Conservation (phyloP, 495 filamentous ascomycete genomes). For the Penicillium arizonense region DNA sequence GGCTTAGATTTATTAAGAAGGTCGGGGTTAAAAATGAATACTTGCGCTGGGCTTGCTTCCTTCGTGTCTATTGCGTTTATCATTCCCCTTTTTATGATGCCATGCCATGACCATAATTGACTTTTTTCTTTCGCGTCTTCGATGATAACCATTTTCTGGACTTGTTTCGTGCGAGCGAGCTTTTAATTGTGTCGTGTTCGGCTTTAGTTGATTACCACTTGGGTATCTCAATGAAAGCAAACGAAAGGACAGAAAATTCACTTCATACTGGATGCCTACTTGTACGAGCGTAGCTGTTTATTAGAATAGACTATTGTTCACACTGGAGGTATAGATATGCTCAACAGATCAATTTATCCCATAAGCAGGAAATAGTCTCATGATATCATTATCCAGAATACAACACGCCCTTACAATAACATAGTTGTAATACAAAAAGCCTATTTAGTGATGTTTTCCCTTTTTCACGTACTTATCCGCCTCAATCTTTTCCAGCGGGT, state of each 20-base stretch:
- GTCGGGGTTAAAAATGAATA: slow-evolving; percentile 15
- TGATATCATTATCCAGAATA: slow-evolving; percentile 1
- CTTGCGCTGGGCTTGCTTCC: not conserved
- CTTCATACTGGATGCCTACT: not conserved
- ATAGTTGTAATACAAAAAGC: not conserved
- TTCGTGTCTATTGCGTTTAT: slow-evolving; percentile 2
- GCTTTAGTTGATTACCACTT: too few species aligned
- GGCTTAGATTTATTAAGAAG: slow-evolving; percentile 29
- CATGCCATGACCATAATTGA: slow-evolving; percentile 6
- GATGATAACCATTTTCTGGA: not conserved
- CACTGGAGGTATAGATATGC: too few species aligned
- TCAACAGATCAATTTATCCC: too few species aligned
- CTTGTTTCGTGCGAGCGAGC: not conserved
- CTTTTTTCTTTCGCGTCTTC: not conserved
- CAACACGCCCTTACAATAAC: not conserved
- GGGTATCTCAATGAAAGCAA: not conserved
- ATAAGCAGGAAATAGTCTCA: not conserved
- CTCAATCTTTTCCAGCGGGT: slow-evolving; percentile 66
- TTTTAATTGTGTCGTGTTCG: not conserved
- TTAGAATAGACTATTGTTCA: too few species aligned
- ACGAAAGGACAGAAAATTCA: not conserved
- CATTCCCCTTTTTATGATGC: not conserved
- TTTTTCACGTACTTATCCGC: slow-evolving; percentile 63
- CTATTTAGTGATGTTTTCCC: slow-evolving; percentile 18
- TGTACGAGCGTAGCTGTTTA: too few species aligned